Conservation (phyloP, 371 early-diverging fungal genomes). For the Circinella minor region DNA sequence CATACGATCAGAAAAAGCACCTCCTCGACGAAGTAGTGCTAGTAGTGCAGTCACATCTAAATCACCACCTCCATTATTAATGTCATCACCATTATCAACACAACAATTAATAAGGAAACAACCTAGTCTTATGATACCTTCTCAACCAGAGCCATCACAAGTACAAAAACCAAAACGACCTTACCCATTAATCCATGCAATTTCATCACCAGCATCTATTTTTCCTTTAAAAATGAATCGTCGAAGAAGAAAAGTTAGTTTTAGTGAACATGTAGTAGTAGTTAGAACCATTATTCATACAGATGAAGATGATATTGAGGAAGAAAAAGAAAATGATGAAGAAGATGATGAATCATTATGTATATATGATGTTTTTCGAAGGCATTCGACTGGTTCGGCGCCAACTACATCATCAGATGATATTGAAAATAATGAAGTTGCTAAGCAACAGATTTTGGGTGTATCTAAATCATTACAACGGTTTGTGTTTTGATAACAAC, state of each 20-base stretch:
- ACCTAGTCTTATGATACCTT: no score
- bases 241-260: slow-evolving; percentile 28
- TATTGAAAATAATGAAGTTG: slow-evolving; percentile 4
- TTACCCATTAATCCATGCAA: slow-evolving; percentile 6
- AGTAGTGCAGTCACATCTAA: background rate
- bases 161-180: background rate
- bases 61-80: slow-evolving; percentile 22
- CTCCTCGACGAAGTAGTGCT: slow-evolving; percentile 15
- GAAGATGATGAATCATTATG: background rate
- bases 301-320: background rate
- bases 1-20: slow-evolving; percentile 28
- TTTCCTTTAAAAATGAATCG: slow-evolving; percentile 6
- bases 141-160: background rate
- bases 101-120: no score
- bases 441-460: background rate
- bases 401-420: slow-evolving; percentile 2
- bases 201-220: background rate
- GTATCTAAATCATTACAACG: slow-evolving; percentile 7
- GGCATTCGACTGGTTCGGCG: slow-evolving; percentile 27
- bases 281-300: slow-evolving; percentile 30
- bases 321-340: slow-evolving; percentile 1
- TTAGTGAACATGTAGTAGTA: slow-evolving; percentile 33
- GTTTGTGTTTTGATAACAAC: background rate
- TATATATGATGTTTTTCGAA: slow-evolving; percentile 4
- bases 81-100: background rate